Conservation (phyloP, 2,329 filamentous ascomycete species). For the Talaromyces piceae region DNA sequence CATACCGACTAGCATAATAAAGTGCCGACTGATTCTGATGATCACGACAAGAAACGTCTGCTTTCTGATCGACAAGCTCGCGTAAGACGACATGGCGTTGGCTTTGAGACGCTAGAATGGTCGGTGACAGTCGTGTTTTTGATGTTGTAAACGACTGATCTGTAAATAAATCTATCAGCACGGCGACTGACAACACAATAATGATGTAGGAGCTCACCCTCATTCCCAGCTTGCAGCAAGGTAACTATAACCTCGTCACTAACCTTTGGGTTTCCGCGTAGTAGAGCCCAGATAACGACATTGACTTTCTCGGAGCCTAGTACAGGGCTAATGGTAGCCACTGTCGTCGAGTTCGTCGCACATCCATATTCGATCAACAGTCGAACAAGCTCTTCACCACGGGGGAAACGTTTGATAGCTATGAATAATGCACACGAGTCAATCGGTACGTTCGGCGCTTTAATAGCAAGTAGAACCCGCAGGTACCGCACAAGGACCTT, state of each 20-base stretch:
- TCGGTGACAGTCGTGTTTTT: conserved; percentile 37
- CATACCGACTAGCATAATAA: conserved; percentile 51
- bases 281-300: background rate
- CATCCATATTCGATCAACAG: background rate
- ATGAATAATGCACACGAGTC: background rate
- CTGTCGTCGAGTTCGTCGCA: background rate
- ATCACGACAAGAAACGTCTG: conserved; percentile 54
- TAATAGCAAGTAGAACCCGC: background rate
- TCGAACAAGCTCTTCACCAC: conserved; percentile 1
- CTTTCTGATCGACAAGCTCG: conserved; percentile 49
- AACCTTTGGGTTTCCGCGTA: conserved; percentile 2
- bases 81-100: conserved; percentile 53
- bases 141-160: conserved; percentile 33
- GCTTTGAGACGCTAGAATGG: conserved; percentile 42
- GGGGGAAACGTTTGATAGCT: conserved; percentile 3
- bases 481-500: background rate
- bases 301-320: background rate
- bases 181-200: background rate
- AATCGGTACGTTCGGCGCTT: background rate
- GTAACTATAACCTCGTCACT: conserved; percentile 2
- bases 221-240: background rate
- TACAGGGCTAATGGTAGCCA: background rate
- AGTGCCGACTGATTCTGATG: conserved; percentile 47
- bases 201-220: background rate
- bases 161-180: background rate